These are phyloP conservation scores for Sambucus nigra DNA, from an alignment of 129 eudicot species.

Conservation along the genomic window DNA sequence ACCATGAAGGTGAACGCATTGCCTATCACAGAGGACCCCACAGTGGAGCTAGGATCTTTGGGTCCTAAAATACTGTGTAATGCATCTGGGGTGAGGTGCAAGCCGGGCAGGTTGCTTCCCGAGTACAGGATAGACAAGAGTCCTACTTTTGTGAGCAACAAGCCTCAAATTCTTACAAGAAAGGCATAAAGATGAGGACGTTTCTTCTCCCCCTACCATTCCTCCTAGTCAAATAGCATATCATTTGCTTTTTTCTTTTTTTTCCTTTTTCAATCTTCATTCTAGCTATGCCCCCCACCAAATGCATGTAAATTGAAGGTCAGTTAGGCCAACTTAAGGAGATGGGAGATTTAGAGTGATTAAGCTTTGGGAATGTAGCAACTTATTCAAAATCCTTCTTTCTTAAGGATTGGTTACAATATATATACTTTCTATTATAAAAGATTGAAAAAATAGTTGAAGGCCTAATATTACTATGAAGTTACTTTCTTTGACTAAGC, in stretches of 20 bases:
- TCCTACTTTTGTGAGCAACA: constrained; percentile 31
- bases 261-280: constrained; percentile 3
- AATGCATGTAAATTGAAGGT: not conserved
- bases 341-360: constrained; percentile 5
- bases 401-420: too few species aligned
- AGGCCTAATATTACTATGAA: too few species aligned
- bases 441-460: too few species aligned
- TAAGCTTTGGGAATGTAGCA: too few species aligned
- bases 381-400: too few species aligned
- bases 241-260: not conserved
- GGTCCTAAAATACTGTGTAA: constrained; percentile 45
- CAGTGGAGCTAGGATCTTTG: constrained; percentile 35
- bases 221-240: not conserved
- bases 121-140: constrained; percentile 42
- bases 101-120: constrained; percentile 35
- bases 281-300: too few species aligned
- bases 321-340: not conserved
- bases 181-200: constrained; percentile 26
- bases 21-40: constrained; percentile 36
- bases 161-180: constrained; percentile 40
- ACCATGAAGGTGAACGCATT: constrained; percentile 34
- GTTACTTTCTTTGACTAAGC: too few species aligned
- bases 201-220: constrained; percentile 2
- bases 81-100: constrained; percentile 47
- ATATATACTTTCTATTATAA: too few species aligned